Percentiles rank a stretch among this genome's conserved stretches.
Evolutionary conservation across 2,329 filamentous ascomycete genomes (phyloP).

Genomic region (Dothiorella sarmentorum): DNA sequence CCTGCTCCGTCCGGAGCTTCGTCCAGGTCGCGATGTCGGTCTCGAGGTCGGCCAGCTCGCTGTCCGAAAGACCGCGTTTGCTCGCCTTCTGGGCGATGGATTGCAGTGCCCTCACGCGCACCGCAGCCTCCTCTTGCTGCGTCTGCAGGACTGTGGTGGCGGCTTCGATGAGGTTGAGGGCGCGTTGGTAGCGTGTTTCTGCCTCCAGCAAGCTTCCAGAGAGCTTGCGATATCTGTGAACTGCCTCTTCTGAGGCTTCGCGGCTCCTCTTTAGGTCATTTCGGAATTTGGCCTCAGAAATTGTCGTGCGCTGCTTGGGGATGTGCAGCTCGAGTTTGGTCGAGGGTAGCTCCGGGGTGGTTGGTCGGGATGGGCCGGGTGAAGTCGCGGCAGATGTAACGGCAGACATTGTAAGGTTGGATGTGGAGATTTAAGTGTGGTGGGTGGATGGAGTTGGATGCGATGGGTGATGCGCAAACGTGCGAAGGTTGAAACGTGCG

Average conservation of each 20-base stretch:
- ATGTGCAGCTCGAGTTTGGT: background rate
- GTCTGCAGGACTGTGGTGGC: background rate
- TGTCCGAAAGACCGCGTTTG: background rate
- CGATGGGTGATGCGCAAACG: too few species aligned
- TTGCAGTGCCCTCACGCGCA: background rate
- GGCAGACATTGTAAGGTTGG: too few species aligned
- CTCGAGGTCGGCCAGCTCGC: background rate
- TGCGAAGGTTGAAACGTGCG: too few species aligned
- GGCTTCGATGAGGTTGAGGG: background rate
- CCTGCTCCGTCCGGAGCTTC: background rate
- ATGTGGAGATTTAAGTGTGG: too few species aligned
- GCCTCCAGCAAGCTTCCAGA: background rate
- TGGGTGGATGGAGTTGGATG: too few species aligned
- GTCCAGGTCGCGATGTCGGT: background rate
- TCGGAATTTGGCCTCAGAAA: background rate
- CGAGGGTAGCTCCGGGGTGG: background rate
- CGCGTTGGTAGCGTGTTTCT: background rate
- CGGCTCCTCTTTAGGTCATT: background rate
- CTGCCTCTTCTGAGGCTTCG: background rate
- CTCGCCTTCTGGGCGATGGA: background rate
- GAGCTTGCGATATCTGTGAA: background rate
- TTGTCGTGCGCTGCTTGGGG: background rate
- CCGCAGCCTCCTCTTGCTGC: background rate
- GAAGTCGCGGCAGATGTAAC: too few species aligned
- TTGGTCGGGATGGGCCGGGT: too few species aligned